phyloP scores from a whole-genome alignment of 352 stramenopile species.

The Phytopythium aichiense region DNA sequence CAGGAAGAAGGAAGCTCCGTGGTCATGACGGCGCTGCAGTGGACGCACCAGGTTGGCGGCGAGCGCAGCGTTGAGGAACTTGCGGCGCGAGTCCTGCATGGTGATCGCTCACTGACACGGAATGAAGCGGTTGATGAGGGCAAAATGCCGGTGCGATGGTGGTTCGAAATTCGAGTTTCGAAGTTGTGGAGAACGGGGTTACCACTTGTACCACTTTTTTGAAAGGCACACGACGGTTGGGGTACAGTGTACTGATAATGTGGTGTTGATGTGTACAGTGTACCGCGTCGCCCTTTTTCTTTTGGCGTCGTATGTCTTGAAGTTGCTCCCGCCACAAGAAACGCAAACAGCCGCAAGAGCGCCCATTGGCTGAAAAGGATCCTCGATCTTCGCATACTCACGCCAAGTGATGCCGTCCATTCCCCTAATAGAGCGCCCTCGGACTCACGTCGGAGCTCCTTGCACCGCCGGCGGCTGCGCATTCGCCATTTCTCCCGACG shows the following conservation, averaged over 20 bases:
- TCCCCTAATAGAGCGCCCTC: background rate
- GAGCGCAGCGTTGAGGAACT: constrained; percentile 71
- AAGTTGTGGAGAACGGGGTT: too few relatives aligned
- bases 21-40: background rate
- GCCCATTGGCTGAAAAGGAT: background rate
- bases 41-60: constrained; percentile 56
- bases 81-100: constrained; percentile 61
- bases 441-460: background rate
- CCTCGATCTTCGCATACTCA: constrained; percentile 4
- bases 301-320: background rate
- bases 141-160: background rate
- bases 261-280: background rate
- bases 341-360: background rate
- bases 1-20: background rate
- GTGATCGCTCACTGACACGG: too few relatives aligned
- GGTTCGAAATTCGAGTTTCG: constrained; percentile 1
- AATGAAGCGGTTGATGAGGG: too few relatives aligned
- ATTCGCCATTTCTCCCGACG: background rate
- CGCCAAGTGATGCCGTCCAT: background rate
- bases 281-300: background rate
- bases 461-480: background rate
- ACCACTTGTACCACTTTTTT: too few relatives aligned
- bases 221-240: too few relatives aligned
- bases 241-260: background rate
- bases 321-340: constrained; percentile 8